Base-by-base conservation (phyloP, 768 basidiomycete genomes). In the Tephrocybe sp. region DNA sequence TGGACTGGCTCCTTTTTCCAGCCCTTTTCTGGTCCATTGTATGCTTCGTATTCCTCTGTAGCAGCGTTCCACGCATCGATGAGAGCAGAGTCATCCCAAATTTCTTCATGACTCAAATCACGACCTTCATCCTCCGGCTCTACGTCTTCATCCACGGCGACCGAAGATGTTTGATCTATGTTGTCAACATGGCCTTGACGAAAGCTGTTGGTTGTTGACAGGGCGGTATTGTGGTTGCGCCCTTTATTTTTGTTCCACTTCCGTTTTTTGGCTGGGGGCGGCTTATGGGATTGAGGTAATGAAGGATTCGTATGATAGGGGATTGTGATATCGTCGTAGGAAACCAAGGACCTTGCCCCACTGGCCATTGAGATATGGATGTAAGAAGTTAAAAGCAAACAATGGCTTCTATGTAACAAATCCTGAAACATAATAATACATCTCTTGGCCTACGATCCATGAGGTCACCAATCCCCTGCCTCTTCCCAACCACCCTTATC, bases 41-140 rank as follows among this genome's bases (percentile, higher is more conserved):
- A 80, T 15, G 78, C 79, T 69, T 87, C 76, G 57, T 91, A 92
- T 63, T 92, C 90, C 49, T 87, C 87, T 54, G 77, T 82, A 15
- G 90, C 90, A 51, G 89, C 84, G 63, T 92, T 78, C 90, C 90
- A 92, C 16, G 90, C 90, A 44, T 87, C 77, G 37, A 92, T 79
- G 55, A 92, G 76, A 4, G 86, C 87, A 28, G 87, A 86, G 63
- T 92, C 90, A 55, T 92, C 90, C 90, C 90, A 92, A 30, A 90
- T 83, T 59, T 92, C 89, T 40, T 83, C 78, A 27, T 85, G 77
- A 8, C 84, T 81, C 50, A 90, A 73, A 47, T 82, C 74, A 22
- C 84, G 75, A 55, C 84, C 83, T 22, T 75, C 71, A 2, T 63
- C 67, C n/a, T 68, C 70, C 4, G 65, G 65, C 5, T 64, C 67